Conservation (phyloP, 345 rosid genomes). For the Ailanthus altissimus region DNA sequence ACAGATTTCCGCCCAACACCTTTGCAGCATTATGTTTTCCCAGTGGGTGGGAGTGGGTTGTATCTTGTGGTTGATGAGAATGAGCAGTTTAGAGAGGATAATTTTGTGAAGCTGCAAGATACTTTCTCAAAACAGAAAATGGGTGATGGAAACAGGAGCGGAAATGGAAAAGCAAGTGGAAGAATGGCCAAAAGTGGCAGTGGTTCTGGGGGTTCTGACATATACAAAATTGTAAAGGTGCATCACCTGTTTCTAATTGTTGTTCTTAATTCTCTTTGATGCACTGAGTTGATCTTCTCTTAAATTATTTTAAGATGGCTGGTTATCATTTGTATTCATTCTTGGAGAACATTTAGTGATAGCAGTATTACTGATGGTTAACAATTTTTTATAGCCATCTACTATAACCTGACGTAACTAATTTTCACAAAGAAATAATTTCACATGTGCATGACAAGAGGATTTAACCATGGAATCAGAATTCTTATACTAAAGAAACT, state of each 20-base stretch:
- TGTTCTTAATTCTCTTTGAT: slow-evolving; percentile 13
- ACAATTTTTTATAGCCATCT: background rate
- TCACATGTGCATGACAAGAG: background rate
- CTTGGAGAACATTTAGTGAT: background rate
- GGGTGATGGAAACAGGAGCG: slow-evolving; percentile 51
- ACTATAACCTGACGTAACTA: background rate
- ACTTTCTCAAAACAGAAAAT: slow-evolving; percentile 72
- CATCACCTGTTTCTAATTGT: slow-evolving; percentile 22
- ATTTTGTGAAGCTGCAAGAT: slow-evolving; percentile 84
- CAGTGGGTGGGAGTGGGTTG: slow-evolving; percentile 85
- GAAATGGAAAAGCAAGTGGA: slow-evolving; percentile 78
- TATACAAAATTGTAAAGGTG: slow-evolving; percentile 97
- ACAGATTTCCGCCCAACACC: slow-evolving; percentile 98
- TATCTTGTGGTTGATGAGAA: slow-evolving; percentile 97
- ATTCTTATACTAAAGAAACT: background rate
- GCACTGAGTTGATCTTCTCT: background rate
- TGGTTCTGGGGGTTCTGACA: slow-evolving; percentile 80
- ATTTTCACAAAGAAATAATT: background rate
- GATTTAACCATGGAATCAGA: background rate
- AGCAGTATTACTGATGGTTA: slow-evolving; percentile 12
- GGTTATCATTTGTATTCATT: background rate
- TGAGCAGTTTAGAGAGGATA: slow-evolving; percentile 92
- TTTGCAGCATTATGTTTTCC: slow-evolving; percentile 96
- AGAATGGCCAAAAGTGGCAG: slow-evolving; percentile 76
- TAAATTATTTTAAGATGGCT: background rate